These are phyloP conservation scores for Trichosporon sp. DNA, from an alignment of 1,284 basidiomycete species.

Conservation along the genomic window DNA sequence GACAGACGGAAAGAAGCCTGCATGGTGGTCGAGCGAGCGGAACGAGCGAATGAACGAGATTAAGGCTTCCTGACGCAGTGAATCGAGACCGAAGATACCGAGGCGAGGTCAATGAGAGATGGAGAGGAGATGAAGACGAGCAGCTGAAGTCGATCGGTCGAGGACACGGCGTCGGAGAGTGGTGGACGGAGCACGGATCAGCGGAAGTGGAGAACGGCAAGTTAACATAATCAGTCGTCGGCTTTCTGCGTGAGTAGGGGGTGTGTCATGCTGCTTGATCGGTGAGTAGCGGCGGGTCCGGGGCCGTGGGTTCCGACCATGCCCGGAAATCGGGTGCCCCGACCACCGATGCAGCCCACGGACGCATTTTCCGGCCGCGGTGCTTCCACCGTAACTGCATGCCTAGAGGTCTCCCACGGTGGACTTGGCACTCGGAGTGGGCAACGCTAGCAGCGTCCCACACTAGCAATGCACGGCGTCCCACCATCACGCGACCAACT, in stretches of 20 bases:
- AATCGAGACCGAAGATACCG: not conserved
- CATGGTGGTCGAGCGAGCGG: conserved; percentile 9
- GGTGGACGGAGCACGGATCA: not conserved
- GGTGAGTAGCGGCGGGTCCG: conserved; percentile 5
- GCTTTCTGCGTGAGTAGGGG: not conserved
- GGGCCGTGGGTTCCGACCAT: not conserved
- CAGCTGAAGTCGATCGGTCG: not conserved
- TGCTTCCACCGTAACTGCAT: not conserved
- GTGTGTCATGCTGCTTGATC: not conserved
- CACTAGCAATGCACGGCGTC: not conserved
- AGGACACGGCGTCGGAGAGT: not conserved
- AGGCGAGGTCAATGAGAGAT: not conserved
- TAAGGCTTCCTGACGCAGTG: no score
- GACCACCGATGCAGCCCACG: not conserved
- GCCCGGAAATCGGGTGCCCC: conserved; percentile 15
- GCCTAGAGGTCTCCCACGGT: not conserved
- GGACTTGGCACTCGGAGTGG: not conserved
- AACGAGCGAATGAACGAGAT: not conserved
- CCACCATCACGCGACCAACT: not conserved
- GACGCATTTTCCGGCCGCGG: conserved; percentile 14
- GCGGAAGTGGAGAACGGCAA: not conserved
- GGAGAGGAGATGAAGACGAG: not conserved
- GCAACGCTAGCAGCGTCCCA: not conserved
- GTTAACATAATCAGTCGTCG: not conserved
- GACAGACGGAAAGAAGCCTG: conserved; percentile 7